Base-by-base conservation (phyloP, 805 yeast genomes). In the Barnettozyma siamensis region DNA sequence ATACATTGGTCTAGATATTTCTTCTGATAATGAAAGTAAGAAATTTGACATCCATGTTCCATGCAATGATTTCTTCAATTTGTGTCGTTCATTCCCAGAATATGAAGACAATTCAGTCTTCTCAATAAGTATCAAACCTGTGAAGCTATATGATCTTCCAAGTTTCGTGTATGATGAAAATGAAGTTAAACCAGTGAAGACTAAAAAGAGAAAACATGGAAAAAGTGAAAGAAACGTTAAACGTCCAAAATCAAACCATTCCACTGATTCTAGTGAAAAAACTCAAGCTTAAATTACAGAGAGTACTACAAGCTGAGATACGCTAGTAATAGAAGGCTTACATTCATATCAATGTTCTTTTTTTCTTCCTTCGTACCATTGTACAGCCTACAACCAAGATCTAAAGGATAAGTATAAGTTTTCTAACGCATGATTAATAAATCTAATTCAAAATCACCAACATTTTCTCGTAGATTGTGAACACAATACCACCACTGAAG, bases 401-500 rank as follows among this genome's bases (percentile, higher is more conserved):
- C 11, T 5, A 8, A 26, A 26, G 12, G 11, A 8, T 26, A 13
- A 28, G 32, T 13, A 23, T 23, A 15, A 15, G 13, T 23, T 20
- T 27, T 21, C 28, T 18, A 13, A 33, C 23, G 8, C 10, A 33
- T 33, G 6, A 29, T 6, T 10, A 12, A 15, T 10, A 24, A 31
- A 5, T 16, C 37, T 41, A 53, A 21, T 42, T 48, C 38, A 67
- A 45, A 11, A 65, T 51, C 4, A 56, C 75, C 62, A 91, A 70
- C 68, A 91, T 83, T 65, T 88, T 86, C 62, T 91, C 99, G 62
- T 91, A 91, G 42, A 93, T 86, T 17, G 98, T 93, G 66, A 91
- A 91, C 23, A 93, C 97, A 51, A 91, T 91, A 55, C 99, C 99
- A 46, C 99, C 99, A 65, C 95, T 84, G 58, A 91, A 72, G 28